A percentile compares a stretch with the other conserved stretches of the same genome.
phyloP scores from a whole-genome alignment of 306 rosid genomes.

The Carpinus fangiana region DNA sequence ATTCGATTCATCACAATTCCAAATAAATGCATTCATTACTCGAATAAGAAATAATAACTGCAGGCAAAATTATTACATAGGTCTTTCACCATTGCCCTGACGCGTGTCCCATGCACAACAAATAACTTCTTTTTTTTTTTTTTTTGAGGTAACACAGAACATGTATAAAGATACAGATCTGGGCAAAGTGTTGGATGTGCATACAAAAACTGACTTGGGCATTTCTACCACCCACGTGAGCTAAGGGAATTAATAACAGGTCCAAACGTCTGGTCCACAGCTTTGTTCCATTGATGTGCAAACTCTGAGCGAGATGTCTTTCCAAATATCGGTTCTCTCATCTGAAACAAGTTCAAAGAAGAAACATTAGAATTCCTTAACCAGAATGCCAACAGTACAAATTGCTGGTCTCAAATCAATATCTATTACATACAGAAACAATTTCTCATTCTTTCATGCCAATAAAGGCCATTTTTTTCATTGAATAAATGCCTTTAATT shows the following conservation, averaged over 20 bases:
- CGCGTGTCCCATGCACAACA: conserved; percentile 1
- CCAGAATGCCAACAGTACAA: background rate
- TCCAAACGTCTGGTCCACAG: conserved; percentile 71
- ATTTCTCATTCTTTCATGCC: background rate
- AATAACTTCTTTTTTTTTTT: background rate
- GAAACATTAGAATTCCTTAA: conserved; percentile 22
- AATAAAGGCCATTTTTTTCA: background rate
- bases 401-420: background rate
- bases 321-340: conserved; percentile 63
- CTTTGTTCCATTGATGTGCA: conserved; percentile 78
- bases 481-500: background rate
- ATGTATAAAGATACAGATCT: conserved; percentile 17
- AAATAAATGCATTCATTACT: background rate
- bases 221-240: conserved; percentile 87
- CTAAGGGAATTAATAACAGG: conserved; percentile 74
- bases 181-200: conserved; percentile 18
- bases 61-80: background rate
- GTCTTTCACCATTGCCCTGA: background rate
- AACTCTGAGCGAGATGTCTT: conserved; percentile 60
- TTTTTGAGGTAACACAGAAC: conserved; percentile 22
- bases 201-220: conserved; percentile 8
- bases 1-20: background rate
- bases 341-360: conserved; percentile 40
- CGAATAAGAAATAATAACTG: background rate
- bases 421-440: background rate